Base-by-base conservation (phyloP, 768 basidiomycete genomes). In the Phylloporus rhodoxanthus region DNA sequence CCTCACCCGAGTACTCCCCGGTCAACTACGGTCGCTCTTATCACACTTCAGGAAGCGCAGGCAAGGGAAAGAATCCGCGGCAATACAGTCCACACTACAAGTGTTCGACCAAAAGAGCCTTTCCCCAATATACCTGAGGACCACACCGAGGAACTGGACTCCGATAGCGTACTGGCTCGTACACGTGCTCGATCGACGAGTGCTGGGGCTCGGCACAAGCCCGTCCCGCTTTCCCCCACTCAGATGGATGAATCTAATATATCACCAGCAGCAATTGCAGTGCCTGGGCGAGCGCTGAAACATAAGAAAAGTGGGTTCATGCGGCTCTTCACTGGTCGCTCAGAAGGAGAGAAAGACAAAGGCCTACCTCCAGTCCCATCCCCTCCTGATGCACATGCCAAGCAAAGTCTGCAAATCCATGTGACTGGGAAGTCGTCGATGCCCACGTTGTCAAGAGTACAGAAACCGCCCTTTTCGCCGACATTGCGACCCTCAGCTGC, bases 281-380 rank as follows among this genome's bases (percentile, higher is more conserved):
- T 62, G 43, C 59, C 70, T 23, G 70, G 70, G 9, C 84, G 80
- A 57, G 55, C 68, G 2, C 64, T 91, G 43, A 87, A 79, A 57
- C 84, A 84, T 52, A 89, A 85, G 72, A 90, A 85, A 64, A 90
- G 87, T 54, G 88, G 78, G 3, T 87, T 91, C 61, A 79, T 91
- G 82, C 74, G 84, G 44, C 68, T 91, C 10, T 89, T 91, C 62
- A 80, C 83, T 58, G 74, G 75, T 15, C 75, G 74, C 48, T 49
- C 54, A 11, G 64, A 65, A 43, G 63, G 51, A 21, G 64, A 67
- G 8, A 69, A 54, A 34, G 74, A 78, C 19, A 68, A 61, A 50
- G 62, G 59, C 5, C 65, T 67, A 8, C 76, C 77, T 2, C 81
- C 81, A 6, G 74, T 87, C 8, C 83, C 84, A 11, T 64, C 75